Evolutionary conservation across 768 basidiomycete species (phyloP).

Genomic region (Hericium coralloides): DNA sequence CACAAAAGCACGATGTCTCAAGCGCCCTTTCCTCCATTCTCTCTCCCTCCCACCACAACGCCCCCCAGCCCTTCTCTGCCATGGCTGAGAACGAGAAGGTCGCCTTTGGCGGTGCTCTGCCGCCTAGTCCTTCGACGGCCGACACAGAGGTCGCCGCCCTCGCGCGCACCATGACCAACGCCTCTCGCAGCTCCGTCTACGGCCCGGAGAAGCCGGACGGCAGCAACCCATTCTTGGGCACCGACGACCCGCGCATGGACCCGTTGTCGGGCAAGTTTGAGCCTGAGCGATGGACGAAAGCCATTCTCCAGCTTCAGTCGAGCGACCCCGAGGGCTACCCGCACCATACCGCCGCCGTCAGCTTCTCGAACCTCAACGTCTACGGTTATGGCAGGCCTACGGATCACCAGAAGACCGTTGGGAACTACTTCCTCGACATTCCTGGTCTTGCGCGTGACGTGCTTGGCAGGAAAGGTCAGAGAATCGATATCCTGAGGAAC

Average conservation of each 20-base stretch:
- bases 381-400: conserved; percentile 23
- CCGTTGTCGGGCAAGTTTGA: conserved; percentile 28
- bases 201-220: neutral
- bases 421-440: conserved; percentile 23
- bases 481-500: neutral
- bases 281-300: conserved; percentile 24
- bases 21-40: neutral
- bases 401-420: conserved; percentile 35
- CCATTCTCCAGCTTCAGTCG: conserved; percentile 18
- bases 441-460: neutral
- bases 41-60: neutral
- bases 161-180: conserved; percentile 5
- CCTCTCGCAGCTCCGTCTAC: neutral
- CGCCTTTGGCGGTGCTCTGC: neutral
- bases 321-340: conserved; percentile 21
- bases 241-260: conserved; percentile 23
- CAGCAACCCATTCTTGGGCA: conserved; percentile 20
- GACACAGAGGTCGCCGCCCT: neutral
- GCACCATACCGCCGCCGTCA: conserved; percentile 25
- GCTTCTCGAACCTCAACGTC: conserved; percentile 28
- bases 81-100: neutral
- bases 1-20: neutral
- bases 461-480: neutral
- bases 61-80: neutral
- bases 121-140: neutral